phyloP scores from a whole-genome alignment of 31 red algal genomes.

The Odonthalia washingtoniensis region DNA sequence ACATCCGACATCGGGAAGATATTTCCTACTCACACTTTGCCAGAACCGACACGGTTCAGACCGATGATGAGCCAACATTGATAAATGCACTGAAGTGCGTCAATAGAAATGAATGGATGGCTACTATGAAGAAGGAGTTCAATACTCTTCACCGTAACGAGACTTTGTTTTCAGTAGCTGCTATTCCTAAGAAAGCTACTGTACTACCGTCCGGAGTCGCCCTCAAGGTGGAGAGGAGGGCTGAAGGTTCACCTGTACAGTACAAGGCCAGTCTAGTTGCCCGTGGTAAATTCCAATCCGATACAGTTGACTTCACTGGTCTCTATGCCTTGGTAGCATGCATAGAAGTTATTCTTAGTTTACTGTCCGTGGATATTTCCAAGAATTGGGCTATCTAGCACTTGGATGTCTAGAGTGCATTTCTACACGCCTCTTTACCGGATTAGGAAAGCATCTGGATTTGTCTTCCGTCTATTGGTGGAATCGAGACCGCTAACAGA shows the following conservation, averaged over 20 bases:
- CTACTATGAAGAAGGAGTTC: no score
- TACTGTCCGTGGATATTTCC: neutral
- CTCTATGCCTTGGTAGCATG: slow-evolving; percentile 9
- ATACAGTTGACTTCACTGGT: neutral
- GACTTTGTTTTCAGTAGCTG: no score
- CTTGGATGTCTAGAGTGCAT: slow-evolving; percentile 21
- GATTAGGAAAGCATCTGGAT: neutral
- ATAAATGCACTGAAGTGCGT: no score
- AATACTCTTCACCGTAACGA: no score
- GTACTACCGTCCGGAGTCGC: no score
- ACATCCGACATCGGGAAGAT: no score
- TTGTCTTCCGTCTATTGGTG: neutral
- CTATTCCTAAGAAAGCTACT: no score
- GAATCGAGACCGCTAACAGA: neutral
- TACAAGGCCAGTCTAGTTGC: slow-evolving; percentile 14
- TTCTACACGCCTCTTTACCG: neutral
- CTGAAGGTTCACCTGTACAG: neutral
- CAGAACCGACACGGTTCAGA: no score
- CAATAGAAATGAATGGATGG: no score
- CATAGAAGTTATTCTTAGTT: neutral
- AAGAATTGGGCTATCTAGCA: neutral
- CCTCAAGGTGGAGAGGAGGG: no score
- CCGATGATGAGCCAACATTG: no score
- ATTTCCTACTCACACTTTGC: no score
- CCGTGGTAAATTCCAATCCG: neutral